A percentile compares a stretch with the other conserved stretches of the same genome.
Conservation (phyloP, 148 eudicot genomes). For the Camellia granthamiana region DNA sequence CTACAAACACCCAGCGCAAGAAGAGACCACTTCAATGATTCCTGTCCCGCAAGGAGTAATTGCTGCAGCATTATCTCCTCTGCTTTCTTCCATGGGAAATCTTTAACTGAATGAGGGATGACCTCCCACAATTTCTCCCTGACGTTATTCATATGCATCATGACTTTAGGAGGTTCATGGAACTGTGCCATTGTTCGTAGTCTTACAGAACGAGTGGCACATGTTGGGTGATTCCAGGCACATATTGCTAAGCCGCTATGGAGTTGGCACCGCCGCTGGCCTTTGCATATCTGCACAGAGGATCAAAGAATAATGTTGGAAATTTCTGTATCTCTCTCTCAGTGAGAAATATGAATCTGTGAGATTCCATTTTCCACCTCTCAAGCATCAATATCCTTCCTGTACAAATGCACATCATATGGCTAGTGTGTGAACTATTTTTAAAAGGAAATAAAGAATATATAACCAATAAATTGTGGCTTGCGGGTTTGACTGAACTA, state of each 20-base stretch:
- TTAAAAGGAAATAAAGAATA: background rate
- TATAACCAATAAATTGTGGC: background rate
- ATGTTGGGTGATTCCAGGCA: slow-evolving; percentile 14
- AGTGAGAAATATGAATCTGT: background rate
- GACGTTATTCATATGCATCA: slow-evolving; percentile 16
- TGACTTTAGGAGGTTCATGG: slow-evolving; percentile 30
- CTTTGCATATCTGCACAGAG: slow-evolving; percentile 19
- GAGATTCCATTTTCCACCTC: background rate
- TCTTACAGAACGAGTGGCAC: slow-evolving; percentile 21
- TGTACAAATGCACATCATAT: background rate
- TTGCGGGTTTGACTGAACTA: background rate
- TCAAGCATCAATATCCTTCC: background rate
- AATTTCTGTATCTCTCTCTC: no score
- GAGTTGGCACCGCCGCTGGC: slow-evolving; percentile 9
- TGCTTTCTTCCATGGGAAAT: slow-evolving; percentile 49
- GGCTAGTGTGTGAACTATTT: background rate
- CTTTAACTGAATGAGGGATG: slow-evolving; percentile 34
- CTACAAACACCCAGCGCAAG: slow-evolving; percentile 29
- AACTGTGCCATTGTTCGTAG: slow-evolving; percentile 27
- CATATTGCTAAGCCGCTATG: background rate
- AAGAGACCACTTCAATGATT: slow-evolving; percentile 43
- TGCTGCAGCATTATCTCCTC: slow-evolving; percentile 25
- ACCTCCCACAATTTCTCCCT: slow-evolving; percentile 34
- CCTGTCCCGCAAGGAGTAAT: slow-evolving; percentile 16
- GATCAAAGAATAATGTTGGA: background rate